Evolutionary conservation across 2,329 filamentous ascomycete genomes (phyloP).

Genomic region (Trichoderma aggressivum): DNA sequence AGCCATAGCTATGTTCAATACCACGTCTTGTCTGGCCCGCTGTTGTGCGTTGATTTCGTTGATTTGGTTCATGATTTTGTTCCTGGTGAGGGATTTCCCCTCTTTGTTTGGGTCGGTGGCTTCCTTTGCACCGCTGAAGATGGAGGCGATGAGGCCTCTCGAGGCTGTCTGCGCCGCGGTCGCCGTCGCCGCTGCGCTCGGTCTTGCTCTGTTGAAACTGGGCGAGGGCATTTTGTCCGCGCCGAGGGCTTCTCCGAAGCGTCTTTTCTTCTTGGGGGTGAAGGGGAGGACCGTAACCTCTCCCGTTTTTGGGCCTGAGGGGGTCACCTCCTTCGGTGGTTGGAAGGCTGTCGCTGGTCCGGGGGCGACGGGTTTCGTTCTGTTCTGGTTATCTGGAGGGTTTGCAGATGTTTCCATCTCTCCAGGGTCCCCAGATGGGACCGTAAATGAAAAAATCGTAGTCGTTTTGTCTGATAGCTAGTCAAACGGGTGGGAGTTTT

Average conservation of each 20-base stretch:
- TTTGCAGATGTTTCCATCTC: neutral
- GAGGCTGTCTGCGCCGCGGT: too few relatives aligned
- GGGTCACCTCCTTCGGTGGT: neutral
- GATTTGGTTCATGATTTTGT: too few relatives aligned
- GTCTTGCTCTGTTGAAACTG: too few relatives aligned
- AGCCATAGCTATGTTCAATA: too few relatives aligned
- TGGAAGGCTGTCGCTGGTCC: neutral
- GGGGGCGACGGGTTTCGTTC: too few relatives aligned
- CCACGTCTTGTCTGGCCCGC: too few relatives aligned
- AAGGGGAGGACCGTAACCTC: neutral
- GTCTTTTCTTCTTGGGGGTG: neutral
- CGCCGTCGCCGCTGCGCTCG: too few relatives aligned
- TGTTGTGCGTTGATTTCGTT: too few relatives aligned
- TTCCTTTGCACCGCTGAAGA: too few relatives aligned
- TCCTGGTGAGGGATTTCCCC: too few relatives aligned
- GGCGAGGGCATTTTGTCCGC: neutral
- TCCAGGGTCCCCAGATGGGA: neutral
- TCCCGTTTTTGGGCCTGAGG: neutral
- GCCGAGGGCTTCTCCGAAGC: neutral
- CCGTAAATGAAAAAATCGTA: neutral
- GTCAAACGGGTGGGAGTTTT: neutral
- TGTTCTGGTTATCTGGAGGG: neutral
- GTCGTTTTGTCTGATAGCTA: neutral
- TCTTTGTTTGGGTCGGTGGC: too few relatives aligned
- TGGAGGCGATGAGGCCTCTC: too few relatives aligned